Percentiles rank a stretch among this genome's conserved stretches.
Evolutionary conservation across 1,284 basidiomycete genomes (phyloP).

Genomic region (Phellinidium pouzarii): DNA sequence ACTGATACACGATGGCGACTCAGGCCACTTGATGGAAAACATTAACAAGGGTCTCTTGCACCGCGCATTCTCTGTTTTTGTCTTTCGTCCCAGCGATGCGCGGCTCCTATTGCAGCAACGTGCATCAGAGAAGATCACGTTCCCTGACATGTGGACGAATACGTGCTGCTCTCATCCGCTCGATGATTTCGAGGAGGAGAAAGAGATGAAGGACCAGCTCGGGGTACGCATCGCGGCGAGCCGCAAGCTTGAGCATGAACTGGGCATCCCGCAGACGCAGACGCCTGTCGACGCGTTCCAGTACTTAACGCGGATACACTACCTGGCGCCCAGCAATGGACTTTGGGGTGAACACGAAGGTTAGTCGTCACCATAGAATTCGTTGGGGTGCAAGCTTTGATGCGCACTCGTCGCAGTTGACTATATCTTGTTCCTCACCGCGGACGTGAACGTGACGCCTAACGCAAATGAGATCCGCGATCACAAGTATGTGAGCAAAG

Average conservation of each 20-base stretch:
- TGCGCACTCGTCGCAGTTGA: slow-evolving; percentile 61
- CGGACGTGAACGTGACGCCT: slow-evolving; percentile 78
- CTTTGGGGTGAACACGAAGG: slow-evolving; percentile 99
- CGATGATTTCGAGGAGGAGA: slow-evolving; percentile 82
- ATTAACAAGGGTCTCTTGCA: slow-evolving; percentile 94
- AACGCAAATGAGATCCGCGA: slow-evolving; percentile 93
- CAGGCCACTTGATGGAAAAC: slow-evolving; percentile 97
- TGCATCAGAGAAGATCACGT: slow-evolving; percentile 97
- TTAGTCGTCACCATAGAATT: slow-evolving; percentile 31
- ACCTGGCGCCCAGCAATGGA: slow-evolving; percentile 89
- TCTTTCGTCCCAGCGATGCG: slow-evolving; percentile 92
- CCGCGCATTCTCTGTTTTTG: slow-evolving; percentile 96
- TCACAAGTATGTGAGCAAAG: slow-evolving; percentile 86
- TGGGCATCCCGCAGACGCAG: slow-evolving; percentile 82
- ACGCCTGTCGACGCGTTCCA: slow-evolving; percentile 85
- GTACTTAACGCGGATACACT: slow-evolving; percentile 96
- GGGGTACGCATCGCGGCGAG: slow-evolving; percentile 88
- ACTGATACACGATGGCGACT: slow-evolving; percentile 4
- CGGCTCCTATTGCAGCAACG: slow-evolving; percentile 94
- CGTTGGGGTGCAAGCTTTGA: neutral
- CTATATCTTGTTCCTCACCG: slow-evolving; percentile 94
- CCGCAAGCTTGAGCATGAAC: slow-evolving; percentile 94
- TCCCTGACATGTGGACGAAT: slow-evolving; percentile 99
- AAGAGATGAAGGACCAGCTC: slow-evolving; percentile 72
- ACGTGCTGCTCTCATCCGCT: slow-evolving; percentile 99